phyloP scores from a whole-genome alignment of 2,329 filamentous ascomycete species.

The Colletotrichum brevisporum region DNA sequence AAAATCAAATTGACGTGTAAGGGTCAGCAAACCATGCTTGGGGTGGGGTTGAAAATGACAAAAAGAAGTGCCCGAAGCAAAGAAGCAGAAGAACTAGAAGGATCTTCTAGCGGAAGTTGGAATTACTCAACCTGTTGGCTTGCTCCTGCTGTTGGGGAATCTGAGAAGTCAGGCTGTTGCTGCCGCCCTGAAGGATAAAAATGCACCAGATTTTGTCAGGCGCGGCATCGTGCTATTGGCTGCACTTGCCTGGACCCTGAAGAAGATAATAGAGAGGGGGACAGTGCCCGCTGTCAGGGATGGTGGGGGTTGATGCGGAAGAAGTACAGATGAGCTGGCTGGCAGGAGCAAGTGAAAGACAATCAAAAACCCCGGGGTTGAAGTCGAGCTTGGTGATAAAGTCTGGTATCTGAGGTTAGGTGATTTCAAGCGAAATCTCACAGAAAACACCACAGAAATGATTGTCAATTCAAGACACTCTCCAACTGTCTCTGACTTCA shows the following conservation, averaged over 20 bases:
- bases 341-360: not conserved
- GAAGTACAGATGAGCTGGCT: not conserved
- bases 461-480: no score
- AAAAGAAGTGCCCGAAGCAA: not conserved
- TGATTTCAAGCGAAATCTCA: no score
- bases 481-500: no score
- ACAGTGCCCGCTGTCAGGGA: slow-evolving; percentile 31
- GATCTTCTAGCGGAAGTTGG: not conserved
- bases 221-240: slow-evolving; percentile 31
- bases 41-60: not conserved
- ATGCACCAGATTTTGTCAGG: slow-evolving; percentile 38
- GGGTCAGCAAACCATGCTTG: slow-evolving; percentile 34
- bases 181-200: slow-evolving; percentile 31
- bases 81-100: not conserved
- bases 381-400: no score
- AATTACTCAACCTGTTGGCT: slow-evolving; percentile 9
- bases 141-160: slow-evolving; percentile 27
- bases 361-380: no score
- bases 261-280: slow-evolving; percentile 3
- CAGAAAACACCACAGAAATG: no score
- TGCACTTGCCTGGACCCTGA: slow-evolving; percentile 33
- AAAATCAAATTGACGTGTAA: not conserved
- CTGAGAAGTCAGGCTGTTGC: slow-evolving; percentile 33
- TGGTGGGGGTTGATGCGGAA: no score
- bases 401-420: no score